Evolutionary conservation across 139 green algal species (phyloP), one percentile per base, ranked within the genome.

Genomic region (Chlorella sp.): DNA sequence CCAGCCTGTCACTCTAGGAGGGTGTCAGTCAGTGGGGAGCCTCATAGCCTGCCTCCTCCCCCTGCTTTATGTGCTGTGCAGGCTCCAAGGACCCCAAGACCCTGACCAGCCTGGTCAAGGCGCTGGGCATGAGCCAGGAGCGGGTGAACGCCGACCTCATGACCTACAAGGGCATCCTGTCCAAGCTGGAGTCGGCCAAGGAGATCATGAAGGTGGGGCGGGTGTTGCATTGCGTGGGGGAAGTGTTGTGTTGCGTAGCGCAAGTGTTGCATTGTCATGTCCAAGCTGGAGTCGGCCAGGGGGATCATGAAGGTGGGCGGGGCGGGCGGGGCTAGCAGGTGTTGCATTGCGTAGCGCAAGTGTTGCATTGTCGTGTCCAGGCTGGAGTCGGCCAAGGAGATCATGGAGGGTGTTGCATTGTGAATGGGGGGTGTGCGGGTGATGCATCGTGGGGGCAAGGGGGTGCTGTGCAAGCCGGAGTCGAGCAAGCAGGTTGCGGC

Each of bases 351-450:
- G 11, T 73, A 30, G 64, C 21, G 64, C 22, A 9, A n/a, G n/a
- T n/a, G n/a, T n/a, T n/a, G n/a, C n/a, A n/a, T n/a, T n/a, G n/a
- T 99, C 76, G 90, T 99, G 83, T 96, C 93, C 85, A 98, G 98
- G 95, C 93, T 99, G 87, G 92, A 89, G 42, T 95, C 93, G 21
- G 97, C 97, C 87, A 98, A 98, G 95, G 97, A 98, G 89, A 91
- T 98, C n/a, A 96, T 96, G 94, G 88, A 83, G 69, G 28, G 76
- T 39, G 24, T n/a, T 28, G 26, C 24, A 42, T 30, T 37, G 15
- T 16, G 11, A 30, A 30, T 7, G 37, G 9, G 39, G 78, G 0
- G 68, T 24, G 64, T 73, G 64, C 22, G 2, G n/a, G n/a, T n/a
- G n/a, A n/a, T n/a, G n/a, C n/a, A n/a, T n/a, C n/a, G n/a, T 99